Evolutionary conservation across 169 alveolate species (phyloP).

Genomic region (Plasmodium gonderi): DNA sequence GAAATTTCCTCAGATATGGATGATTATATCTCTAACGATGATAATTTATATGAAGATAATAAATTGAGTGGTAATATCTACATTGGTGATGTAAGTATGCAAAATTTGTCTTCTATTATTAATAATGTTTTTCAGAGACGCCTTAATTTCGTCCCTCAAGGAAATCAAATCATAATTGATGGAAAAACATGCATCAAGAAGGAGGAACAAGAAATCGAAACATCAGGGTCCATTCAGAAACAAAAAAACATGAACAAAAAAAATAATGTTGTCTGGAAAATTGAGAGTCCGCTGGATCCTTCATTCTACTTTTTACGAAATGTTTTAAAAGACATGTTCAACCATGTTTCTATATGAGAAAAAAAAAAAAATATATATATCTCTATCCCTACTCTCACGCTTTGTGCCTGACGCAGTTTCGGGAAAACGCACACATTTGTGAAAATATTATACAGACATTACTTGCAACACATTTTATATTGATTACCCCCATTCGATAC

Average conservation of each 20-base stretch:
- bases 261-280: constrained; percentile 24
- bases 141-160: constrained; percentile 10
- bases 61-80: constrained; percentile 27
- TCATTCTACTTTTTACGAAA: constrained; percentile 53
- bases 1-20: not conserved
- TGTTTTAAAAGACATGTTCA: constrained; percentile 44
- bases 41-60: not conserved
- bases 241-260: not conserved
- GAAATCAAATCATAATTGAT: constrained; percentile 52
- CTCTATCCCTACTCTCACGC: too few species aligned
- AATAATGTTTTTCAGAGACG: constrained; percentile 8
- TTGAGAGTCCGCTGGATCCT: constrained; percentile 63
- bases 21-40: not conserved
- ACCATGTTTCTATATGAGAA: constrained; percentile 49
- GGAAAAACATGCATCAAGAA: constrained; percentile 42
- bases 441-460: too few species aligned
- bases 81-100: constrained; percentile 67
- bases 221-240: not conserved
- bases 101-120: not conserved
- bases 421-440: too few species aligned
- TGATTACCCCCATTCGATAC: too few species aligned
- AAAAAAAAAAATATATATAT: not conserved
- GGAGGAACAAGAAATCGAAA: not conserved
- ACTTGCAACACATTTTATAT: too few species aligned
- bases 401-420: too few species aligned